Conservation (phyloP, 257 asterid genomes). For the Asclepias syriaca region DNA sequence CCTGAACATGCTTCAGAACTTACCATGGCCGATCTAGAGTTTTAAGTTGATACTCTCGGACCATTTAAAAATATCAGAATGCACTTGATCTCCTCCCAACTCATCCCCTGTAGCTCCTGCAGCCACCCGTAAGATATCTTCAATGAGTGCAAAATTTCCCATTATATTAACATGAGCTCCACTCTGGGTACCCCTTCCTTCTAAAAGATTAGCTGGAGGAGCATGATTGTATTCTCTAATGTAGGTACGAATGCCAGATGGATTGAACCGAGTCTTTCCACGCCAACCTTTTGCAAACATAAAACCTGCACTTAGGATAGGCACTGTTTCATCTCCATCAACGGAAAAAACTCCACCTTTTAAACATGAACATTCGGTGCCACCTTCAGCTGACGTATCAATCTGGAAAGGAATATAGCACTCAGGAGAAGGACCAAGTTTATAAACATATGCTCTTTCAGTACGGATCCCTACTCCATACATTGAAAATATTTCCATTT, state of each 20-base stretch:
- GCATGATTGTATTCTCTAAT: conserved; percentile 68
- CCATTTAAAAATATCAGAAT: conserved; percentile 72
- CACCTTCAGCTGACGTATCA: conserved; percentile 66
- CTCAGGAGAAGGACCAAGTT: conserved; percentile 50
- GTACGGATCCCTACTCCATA: conserved; percentile 93
- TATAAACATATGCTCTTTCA: conserved; percentile 79
- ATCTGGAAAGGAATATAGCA: conserved; percentile 76
- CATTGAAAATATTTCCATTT: conserved; percentile 81
- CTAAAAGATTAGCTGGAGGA: conserved; percentile 61
- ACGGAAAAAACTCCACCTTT: conserved; percentile 72
- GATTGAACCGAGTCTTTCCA: conserved; percentile 74
- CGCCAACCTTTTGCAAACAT: conserved; percentile 79
- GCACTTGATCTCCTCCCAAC: conserved; percentile 65
- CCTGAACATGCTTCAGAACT: background rate
- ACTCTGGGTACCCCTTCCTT: conserved; percentile 84
- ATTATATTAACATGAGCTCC: conserved; percentile 85
- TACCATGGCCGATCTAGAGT: conserved; percentile 29
- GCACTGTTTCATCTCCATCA: conserved; percentile 85
- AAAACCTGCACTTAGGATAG: conserved; percentile 71
- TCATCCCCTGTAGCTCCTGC: conserved; percentile 80
- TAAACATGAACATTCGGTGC: conserved; percentile 46
- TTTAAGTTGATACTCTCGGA: conserved; percentile 57
- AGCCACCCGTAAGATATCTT: conserved; percentile 72
- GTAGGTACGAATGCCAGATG: conserved; percentile 59
- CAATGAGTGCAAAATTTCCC: conserved; percentile 78